Percentiles rank a stretch among this genome's conserved stretches.
Conservation (phyloP, 2,329 filamentous ascomycete genomes). For the Cucurbitaria berberidis region DNA sequence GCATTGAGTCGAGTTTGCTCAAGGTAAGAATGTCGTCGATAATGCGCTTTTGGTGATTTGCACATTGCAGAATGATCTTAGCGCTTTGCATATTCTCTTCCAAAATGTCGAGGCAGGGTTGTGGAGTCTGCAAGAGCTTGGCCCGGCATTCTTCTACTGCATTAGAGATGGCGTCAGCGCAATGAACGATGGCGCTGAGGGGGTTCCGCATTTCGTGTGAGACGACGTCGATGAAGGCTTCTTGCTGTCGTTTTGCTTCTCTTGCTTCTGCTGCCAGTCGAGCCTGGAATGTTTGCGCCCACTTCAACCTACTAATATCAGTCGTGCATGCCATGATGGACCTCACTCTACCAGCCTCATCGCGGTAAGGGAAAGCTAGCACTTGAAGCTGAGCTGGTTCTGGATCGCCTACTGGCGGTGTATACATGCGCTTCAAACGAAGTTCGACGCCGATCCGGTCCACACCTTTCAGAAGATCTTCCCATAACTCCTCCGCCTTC, state of each 20-base stretch:
- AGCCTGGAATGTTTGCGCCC: conserved; percentile 48
- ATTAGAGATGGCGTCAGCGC: conserved; percentile 51
- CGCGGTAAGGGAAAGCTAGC: conserved; percentile 44
- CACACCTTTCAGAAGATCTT: conserved; percentile 27
- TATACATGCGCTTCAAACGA: conserved; percentile 40
- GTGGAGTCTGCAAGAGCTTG: conserved; percentile 28
- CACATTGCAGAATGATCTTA: conserved; percentile 54
- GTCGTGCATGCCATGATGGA: conserved; percentile 49
- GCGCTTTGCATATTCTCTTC: conserved; percentile 44
- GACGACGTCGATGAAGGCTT: conserved; percentile 49
- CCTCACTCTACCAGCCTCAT: conserved; percentile 36
- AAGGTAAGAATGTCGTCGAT: conserved; percentile 57
- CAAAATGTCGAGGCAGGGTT: conserved; percentile 32
- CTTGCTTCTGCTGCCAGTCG: conserved; percentile 46
- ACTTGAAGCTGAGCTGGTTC: conserved; percentile 42
- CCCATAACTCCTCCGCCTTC: conserved; percentile 35
- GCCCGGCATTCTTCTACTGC: conserved; percentile 40
- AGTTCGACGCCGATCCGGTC: conserved; percentile 38
- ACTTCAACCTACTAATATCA: conserved; percentile 49
- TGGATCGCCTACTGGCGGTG: conserved; percentile 36
- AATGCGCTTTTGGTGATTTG: conserved; percentile 56
- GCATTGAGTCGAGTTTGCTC: conserved; percentile 54
- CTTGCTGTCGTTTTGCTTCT: conserved; percentile 49
- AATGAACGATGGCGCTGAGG: conserved; percentile 53
- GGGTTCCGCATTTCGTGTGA: conserved; percentile 57